Percentiles rank a stretch among this genome's conserved stretches.
Conservation (phyloP, 2,329 filamentous ascomycete genomes). For the Colletotrichum eremochloae region DNA sequence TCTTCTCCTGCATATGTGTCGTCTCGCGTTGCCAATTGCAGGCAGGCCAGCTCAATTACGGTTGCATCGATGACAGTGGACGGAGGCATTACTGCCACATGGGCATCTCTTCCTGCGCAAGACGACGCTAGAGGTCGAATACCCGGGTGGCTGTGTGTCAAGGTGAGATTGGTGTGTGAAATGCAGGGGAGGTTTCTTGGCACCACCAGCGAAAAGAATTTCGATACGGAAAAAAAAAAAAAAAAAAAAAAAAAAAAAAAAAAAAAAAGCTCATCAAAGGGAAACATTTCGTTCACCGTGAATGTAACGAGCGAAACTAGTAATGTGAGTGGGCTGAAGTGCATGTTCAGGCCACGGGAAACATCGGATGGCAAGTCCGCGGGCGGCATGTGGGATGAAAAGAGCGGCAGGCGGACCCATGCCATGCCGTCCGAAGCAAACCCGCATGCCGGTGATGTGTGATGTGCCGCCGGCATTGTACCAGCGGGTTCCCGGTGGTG, state of each 20-base stretch:
- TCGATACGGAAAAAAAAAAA: no score
- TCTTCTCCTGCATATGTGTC: not conserved
- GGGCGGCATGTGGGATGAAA: conserved; percentile 29
- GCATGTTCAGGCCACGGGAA: not conserved
- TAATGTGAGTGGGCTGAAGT: not conserved
- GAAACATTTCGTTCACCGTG: conserved; percentile 4
- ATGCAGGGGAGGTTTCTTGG: conserved; percentile 41
- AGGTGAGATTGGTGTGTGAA: conserved; percentile 25
- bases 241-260: no score
- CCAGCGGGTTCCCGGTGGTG: not conserved
- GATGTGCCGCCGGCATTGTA: not conserved
- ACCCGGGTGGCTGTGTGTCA: not conserved
- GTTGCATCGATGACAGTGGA: not conserved
- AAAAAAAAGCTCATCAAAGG: conserved; percentile 1
- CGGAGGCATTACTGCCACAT: not conserved
- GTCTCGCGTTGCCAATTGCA: not conserved
- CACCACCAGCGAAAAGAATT: conserved; percentile 8
- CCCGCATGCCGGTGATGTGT: not conserved
- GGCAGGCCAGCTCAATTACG: not conserved
- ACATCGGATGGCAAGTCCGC: conserved; percentile 9
- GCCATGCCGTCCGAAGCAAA: conserved; percentile 11
- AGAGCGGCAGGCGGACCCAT: conserved; percentile 34
- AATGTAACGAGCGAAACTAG: not conserved
- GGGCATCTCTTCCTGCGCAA: not conserved
- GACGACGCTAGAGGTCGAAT: not conserved